Base-by-base conservation (phyloP, 2,329 filamentous ascomycete species). In the Metarhizium guizhouense region DNA sequence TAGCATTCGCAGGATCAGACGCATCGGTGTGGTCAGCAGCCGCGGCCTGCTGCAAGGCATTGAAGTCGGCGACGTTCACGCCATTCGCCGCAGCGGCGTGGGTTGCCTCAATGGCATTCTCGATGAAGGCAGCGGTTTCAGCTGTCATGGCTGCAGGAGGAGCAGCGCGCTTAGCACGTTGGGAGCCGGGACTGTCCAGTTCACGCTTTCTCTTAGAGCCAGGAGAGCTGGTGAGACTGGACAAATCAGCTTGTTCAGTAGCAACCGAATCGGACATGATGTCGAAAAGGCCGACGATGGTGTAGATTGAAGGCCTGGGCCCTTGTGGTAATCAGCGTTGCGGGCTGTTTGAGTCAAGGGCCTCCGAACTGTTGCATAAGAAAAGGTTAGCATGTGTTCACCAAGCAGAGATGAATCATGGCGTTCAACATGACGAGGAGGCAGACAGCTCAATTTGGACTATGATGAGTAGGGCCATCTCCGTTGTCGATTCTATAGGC, bases 151-250 rank as follows among this genome's bases (percentile, higher is more conserved):
- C 64, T 4, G 75, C 72, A 6, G 73, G 65, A 10, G 77, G 74
- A 10, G 72, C 72, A 54, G 71, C 70, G 36, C 79, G 79, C 67
- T 82, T 84, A 45, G 71, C 69, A 20, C 79, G 76, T 47, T 77
- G 72, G 4, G 73, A 67, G 53, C 76, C 76, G 7, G 79, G 77
- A 40, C 76, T 81, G 54, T 78, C 77, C 25, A 69, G 68, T 55
- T 75, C 72, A 54, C 80, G 78, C 72, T 83, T 83, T 57, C 80
- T 73, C 70, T 83, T 84, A 64, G 78, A 74, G 16, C 70, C 70
- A 11, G 79, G 78, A 54, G 75, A 72, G 61, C 70, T 64, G 54
- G 69, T 60, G 63, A 72, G 58, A 61, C 69, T 67, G 48, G 73
- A 70, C 54, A 79, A 71, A 56, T 79, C 77, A 53, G 74, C 69